Conservation (phyloP, 2,329 filamentous ascomycete genomes). For the Sarocladium brachiariae region DNA sequence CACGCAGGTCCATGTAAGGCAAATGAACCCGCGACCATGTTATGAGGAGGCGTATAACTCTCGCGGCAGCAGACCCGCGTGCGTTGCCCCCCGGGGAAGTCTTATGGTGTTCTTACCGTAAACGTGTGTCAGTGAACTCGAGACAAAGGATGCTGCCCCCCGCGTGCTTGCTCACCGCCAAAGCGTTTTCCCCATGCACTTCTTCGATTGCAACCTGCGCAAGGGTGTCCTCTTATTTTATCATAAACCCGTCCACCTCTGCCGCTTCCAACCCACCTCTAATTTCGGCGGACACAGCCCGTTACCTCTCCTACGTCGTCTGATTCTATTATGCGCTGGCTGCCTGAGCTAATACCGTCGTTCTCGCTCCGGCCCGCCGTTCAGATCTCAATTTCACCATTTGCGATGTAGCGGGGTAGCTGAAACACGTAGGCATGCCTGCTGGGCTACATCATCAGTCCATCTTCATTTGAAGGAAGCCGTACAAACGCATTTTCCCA, state of each 20-base stretch:
- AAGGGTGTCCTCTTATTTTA: too few species aligned
- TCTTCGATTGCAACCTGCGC: too few species aligned
- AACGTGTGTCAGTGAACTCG: background rate
- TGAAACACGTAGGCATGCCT: too few species aligned
- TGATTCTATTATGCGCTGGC: background rate
- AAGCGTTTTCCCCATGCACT: too few species aligned
- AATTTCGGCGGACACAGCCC: too few species aligned
- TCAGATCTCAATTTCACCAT: background rate
- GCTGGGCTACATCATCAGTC: background rate
- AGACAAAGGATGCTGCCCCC: background rate
- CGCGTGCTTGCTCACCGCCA: background rate
- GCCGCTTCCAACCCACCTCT: too few species aligned
- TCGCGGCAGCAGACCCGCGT: too few species aligned
- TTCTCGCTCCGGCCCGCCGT: slow-evolving; percentile 3
- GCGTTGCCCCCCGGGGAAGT: too few species aligned
- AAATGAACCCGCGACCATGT: background rate
- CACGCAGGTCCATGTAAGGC: background rate
- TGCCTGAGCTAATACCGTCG: background rate
- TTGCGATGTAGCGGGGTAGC: background rate
- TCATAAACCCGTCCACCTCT: too few species aligned
- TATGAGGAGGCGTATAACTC: too few species aligned
- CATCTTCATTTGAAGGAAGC: background rate
- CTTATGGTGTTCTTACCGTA: too few species aligned
- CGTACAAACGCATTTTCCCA: too few species aligned
- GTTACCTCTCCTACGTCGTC: background rate